These are phyloP conservation scores for Ephemerocybe angulata DNA, from an alignment of 768 basidiomycete species.

Conservation along the genomic window DNA sequence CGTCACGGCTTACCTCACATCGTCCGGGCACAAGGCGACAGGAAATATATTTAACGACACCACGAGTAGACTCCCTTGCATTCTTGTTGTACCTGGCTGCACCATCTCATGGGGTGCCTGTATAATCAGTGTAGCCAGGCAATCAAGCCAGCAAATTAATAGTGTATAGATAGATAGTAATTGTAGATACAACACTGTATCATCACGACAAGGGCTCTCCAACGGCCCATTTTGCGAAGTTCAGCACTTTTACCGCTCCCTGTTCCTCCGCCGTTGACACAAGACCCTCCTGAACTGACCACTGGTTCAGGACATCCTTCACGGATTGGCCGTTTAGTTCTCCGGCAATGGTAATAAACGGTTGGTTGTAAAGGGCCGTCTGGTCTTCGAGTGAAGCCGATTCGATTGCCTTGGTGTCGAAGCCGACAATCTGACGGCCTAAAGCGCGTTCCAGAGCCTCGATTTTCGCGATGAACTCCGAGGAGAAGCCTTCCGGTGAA, in stretches of 20 bases:
- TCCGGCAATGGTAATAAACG: conserved; percentile 72
- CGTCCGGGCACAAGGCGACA: conserved; percentile 28
- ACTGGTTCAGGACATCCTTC: conserved; percentile 43
- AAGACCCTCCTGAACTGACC: conserved; percentile 52
- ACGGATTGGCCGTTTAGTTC: conserved; percentile 42
- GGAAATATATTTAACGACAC: conserved; percentile 2
- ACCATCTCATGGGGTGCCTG: background rate
- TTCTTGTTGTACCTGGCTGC: background rate
- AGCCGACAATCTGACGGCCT: conserved; percentile 83
- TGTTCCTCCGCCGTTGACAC: conserved; percentile 25
- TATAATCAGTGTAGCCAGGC: too few species aligned
- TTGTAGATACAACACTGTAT: background rate
- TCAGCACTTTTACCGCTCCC: conserved; percentile 43
- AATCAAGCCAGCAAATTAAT: too few species aligned
- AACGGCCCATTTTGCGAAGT: conserved; percentile 65
- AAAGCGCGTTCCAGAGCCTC: conserved; percentile 64
- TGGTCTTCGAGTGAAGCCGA: conserved; percentile 29
- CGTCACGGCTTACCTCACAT: conserved; percentile 48
- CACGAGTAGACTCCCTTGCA: background rate
- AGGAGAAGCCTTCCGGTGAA: conserved; percentile 24
- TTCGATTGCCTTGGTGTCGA: conserved; percentile 59
- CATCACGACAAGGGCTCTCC: conserved; percentile 36
- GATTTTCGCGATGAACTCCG: conserved; percentile 41
- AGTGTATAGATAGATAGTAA: background rate
- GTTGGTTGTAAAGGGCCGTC: conserved; percentile 65